These are phyloP conservation scores for Mortierella claussenii DNA, from an alignment of 192 early-diverging fungal species.

Conservation along the genomic window DNA sequence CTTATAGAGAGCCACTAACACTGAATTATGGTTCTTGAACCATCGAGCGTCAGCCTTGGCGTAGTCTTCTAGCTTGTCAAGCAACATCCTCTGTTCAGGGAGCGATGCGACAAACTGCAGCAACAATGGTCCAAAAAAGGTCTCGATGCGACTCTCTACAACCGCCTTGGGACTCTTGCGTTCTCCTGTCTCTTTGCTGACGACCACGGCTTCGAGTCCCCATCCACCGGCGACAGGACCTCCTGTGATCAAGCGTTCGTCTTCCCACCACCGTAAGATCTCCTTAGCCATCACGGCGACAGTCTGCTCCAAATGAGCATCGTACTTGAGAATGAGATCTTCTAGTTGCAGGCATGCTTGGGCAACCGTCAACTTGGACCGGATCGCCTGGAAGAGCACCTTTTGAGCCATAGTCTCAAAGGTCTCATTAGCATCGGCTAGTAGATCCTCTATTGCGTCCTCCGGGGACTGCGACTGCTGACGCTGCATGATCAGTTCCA, in stretches of 20 bases:
- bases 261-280: conserved; percentile 36
- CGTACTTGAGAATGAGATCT: conserved; percentile 58
- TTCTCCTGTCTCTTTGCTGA: conserved; percentile 31
- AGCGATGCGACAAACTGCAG: conserved; percentile 50
- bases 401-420: conserved; percentile 54
- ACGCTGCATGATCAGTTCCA: conserved; percentile 42
- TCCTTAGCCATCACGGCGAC: conserved; percentile 38
- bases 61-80: conserved; percentile 30
- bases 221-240: conserved; percentile 22
- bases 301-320: conserved; percentile 32
- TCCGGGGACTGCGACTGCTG: conserved; percentile 21
- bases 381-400: conserved; percentile 48
- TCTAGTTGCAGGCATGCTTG: conserved; percentile 58
- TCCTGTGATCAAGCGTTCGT: conserved; percentile 21
- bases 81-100: conserved; percentile 38
- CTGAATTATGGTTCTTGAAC: conserved; percentile 49
- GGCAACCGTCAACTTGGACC: conserved; percentile 52
- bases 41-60: conserved; percentile 5
- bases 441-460: conserved; percentile 24
- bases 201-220: conserved; percentile 1
- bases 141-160: conserved; percentile 44
- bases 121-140: conserved; percentile 56
- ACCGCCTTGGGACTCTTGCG: conserved; percentile 7
- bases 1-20: conserved; percentile 58
- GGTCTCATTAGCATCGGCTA: conserved; percentile 31